These are phyloP conservation scores for Clarireedia sp. DNA, from an alignment of 2,329 filamentous ascomycete species.

Conservation along the genomic window DNA sequence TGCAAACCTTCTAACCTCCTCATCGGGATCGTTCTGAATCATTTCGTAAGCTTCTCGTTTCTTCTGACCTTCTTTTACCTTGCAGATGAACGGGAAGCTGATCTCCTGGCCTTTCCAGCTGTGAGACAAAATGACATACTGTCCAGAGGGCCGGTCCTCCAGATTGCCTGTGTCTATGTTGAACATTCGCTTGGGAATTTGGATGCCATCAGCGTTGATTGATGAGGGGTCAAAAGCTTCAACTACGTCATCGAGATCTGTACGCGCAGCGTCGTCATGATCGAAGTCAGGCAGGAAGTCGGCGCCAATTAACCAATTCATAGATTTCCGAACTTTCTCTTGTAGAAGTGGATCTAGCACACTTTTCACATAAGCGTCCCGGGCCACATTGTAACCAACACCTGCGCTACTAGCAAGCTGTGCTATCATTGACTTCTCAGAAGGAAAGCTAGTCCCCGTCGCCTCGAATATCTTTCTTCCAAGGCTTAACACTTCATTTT, in stretches of 20 bases:
- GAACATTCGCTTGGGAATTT: conserved; percentile 29
- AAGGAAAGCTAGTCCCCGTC: conserved; percentile 8
- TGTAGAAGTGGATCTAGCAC: conserved; percentile 10
- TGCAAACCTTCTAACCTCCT: conserved; percentile 9
- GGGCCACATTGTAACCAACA: conserved; percentile 11
- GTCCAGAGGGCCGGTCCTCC: conserved; percentile 24
- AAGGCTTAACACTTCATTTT: conserved; percentile 10
- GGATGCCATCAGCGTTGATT: conserved; percentile 12
- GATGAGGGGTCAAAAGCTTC: neutral
- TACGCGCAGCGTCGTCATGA: neutral
- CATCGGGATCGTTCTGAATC: conserved; percentile 8
- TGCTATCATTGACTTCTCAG: conserved; percentile 11
- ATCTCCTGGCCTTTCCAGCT: conserved; percentile 31
- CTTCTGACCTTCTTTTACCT: conserved; percentile 10
- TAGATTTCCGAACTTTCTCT: conserved; percentile 13
- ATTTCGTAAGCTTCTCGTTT: conserved; percentile 12
- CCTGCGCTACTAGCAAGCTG: conserved; percentile 9
- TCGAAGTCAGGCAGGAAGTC: conserved; percentile 10
- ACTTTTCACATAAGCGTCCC: conserved; percentile 12
- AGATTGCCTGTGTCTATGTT: conserved; percentile 30
- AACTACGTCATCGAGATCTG: conserved; percentile 4
- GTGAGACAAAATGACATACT: conserved; percentile 32
- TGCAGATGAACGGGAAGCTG: conserved; percentile 24
- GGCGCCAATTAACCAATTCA: conserved; percentile 11
- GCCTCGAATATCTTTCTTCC: conserved; percentile 10